Base-by-base conservation (phyloP, 108 stramenopile species). In the Pseudonitzschia pungens region DNA sequence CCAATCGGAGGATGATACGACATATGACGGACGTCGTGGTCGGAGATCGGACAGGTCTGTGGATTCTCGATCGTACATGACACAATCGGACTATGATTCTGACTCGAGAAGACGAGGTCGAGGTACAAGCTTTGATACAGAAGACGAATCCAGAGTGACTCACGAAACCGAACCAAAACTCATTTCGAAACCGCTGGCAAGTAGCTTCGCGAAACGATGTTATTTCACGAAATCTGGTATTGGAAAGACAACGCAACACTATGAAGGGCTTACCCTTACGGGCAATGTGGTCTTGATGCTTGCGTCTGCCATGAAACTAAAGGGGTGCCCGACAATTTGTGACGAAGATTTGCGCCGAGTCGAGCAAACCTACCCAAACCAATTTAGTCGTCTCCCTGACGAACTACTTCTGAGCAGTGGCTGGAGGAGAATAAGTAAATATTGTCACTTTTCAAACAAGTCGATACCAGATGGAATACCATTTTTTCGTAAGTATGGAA, bases 261-360 rank as follows among this genome's bases (percentile, higher is more conserved):
- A 94, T 59, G 93, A 94, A 78, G 93, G 93, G 3, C 69, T 94
- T 15, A 94, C 93, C 2, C 73, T 94, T 18, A 91, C 89, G 0
- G 93, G 93, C 26, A 92, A 94, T 75, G 90, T 90, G 6, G 89
- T 94, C 7, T 73, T 94, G 62, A 94, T 91, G 90, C 69, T 94
- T 70, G 87, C 93, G 1, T 67, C 85, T 28, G 90, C 93, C 45
- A 94, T 94, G 93, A 94, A 94, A 64, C 76, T 94, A 6, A 91
- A 91, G 74, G 93, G 93, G 33, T 94, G 93, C 75, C 93, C 93
- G 6, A 94, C 93, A 51, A 94, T 94, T 82, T 94, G 93, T 69
- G 93, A 94, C 73, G 93, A 94, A 73, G 93, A 94, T 77, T 81
- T 94, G 78, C 68, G 93, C 12, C 76, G 93, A 18, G 91, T 94